Conservation (phyloP, 164 flowering plant genomes). For the Litsea cubeba region DNA sequence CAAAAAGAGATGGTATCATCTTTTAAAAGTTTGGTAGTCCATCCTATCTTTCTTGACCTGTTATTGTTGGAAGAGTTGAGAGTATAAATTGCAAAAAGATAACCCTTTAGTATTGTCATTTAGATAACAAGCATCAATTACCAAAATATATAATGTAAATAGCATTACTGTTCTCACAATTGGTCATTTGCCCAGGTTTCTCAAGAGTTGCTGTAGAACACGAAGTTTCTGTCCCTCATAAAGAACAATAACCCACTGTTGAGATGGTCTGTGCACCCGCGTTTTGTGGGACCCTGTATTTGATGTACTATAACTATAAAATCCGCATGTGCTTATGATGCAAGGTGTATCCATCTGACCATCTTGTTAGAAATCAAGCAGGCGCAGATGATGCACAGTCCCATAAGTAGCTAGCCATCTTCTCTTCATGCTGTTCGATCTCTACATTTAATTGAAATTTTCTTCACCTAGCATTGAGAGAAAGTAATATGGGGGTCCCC, state of each 20-base stretch:
- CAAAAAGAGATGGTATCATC: background rate
- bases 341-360: background rate
- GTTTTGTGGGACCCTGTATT: too few relatives aligned
- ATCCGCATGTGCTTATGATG: background rate
- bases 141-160: too few relatives aligned
- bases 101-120: too few relatives aligned
- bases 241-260: too few relatives aligned
- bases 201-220: too few relatives aligned
- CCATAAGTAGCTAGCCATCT: background rate
- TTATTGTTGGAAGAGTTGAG: background rate
- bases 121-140: background rate
- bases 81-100: too few relatives aligned
- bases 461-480: background rate
- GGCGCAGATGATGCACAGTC: background rate
- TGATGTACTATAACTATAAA: too few relatives aligned
- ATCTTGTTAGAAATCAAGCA: background rate
- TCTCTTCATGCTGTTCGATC: background rate
- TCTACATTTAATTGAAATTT: background rate
- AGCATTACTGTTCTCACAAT: too few relatives aligned
- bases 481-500: background rate
- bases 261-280: too few relatives aligned
- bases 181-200: too few relatives aligned
- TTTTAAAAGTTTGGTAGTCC: background rate
- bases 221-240: too few relatives aligned
- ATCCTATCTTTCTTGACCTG: background rate